Evolutionary conservation across 2,329 filamentous ascomycete species (phyloP).

Genomic region (Daldinia sp.): DNA sequence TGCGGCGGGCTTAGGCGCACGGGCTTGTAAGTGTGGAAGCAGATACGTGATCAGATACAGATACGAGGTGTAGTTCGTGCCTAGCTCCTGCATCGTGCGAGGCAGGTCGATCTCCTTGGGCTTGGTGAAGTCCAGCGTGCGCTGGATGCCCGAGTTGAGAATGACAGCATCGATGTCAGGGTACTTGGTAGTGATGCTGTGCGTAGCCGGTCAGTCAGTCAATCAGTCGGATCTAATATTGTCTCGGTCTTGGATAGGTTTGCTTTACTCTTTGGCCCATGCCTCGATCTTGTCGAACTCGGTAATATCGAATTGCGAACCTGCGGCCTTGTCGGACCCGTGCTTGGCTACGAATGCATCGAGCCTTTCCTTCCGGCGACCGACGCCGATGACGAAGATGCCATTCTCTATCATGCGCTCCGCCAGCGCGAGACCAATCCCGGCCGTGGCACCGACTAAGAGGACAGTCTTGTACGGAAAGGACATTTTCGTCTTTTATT

Average conservation of each 20-base stretch:
- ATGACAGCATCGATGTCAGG: conserved; percentile 68
- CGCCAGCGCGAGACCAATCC: conserved; percentile 49
- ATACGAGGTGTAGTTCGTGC: conserved; percentile 62
- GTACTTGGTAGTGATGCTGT: conserved; percentile 54
- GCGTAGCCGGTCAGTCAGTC: background rate
- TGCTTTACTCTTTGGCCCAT: conserved; percentile 57
- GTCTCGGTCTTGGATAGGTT: background rate
- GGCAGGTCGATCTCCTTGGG: conserved; percentile 55
- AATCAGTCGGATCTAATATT: background rate
- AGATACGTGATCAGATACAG: conserved; percentile 60
- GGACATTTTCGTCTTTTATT: conserved; percentile 42
- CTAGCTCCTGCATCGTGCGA: conserved; percentile 57
- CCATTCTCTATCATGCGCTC: conserved; percentile 58
- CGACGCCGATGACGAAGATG: conserved; percentile 66
- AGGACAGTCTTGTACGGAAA: conserved; percentile 50
- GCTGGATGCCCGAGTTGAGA: conserved; percentile 69
- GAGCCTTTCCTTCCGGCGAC: conserved; percentile 65
- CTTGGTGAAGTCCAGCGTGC: conserved; percentile 59
- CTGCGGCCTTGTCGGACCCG: conserved; percentile 57
- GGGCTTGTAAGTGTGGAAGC: conserved; percentile 58
- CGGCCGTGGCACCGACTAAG: conserved; percentile 49
- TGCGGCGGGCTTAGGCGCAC: conserved; percentile 39
- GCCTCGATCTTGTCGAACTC: conserved; percentile 55
- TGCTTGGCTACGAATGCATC: conserved; percentile 63
- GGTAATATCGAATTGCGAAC: conserved; percentile 59